These are phyloP conservation scores for Saccharomyces uvarum DNA, from an alignment of 1,139 yeast genomes.

Conservation along the genomic window DNA sequence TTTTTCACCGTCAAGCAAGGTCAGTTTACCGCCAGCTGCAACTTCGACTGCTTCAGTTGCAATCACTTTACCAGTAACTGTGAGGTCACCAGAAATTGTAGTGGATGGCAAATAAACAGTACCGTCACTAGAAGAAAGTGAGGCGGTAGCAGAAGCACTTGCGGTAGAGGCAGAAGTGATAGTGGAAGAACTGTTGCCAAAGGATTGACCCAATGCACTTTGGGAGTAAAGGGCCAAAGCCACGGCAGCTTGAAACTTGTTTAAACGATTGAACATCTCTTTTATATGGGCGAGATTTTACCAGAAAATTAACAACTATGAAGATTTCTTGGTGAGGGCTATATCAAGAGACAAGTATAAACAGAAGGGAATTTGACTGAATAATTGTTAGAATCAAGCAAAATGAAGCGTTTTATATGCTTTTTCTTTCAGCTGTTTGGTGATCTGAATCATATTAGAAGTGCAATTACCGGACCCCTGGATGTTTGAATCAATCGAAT, in stretches of 20 bases:
- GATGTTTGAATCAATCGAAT: too few relatives aligned
- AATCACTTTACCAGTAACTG: slow-evolving; percentile 2
- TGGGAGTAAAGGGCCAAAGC: not conserved
- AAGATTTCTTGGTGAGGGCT: not conserved
- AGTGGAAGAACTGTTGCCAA: too few relatives aligned
- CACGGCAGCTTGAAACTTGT: not conserved
- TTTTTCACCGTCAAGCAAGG: not conserved
- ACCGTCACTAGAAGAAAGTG: not conserved
- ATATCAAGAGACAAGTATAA: too few relatives aligned
- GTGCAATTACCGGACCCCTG: too few relatives aligned
- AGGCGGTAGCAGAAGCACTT: not conserved
- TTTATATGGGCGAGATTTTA: too few relatives aligned
- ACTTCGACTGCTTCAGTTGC: not conserved
- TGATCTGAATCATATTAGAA: too few relatives aligned
- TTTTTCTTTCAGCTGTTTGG: too few relatives aligned
- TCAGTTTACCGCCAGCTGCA: slow-evolving; percentile 1
- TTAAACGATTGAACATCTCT: slow-evolving; percentile 4
- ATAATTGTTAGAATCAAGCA: too few relatives aligned
- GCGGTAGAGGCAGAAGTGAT: not conserved
- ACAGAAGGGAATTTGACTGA: too few relatives aligned
- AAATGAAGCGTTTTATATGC: too few relatives aligned
- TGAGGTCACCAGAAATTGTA: not conserved
- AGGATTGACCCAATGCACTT: too few relatives aligned
- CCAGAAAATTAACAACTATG: not conserved
- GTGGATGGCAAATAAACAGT: not conserved